Evolutionary conservation across 192 early-diverging fungal species (phyloP).

Genomic region (Rhizophagus clarus): DNA sequence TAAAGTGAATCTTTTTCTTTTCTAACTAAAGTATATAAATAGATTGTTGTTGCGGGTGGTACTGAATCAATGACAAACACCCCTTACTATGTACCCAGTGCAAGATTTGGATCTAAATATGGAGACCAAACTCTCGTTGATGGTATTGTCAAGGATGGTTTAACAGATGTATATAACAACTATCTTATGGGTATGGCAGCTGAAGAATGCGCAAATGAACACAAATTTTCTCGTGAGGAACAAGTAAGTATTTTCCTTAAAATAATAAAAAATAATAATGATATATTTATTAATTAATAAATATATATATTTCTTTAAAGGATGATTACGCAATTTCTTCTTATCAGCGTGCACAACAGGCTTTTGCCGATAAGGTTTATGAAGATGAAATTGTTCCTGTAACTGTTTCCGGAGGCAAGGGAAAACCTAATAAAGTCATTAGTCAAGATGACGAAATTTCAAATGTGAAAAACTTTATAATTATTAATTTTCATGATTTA

Average conservation of each 20-base stretch:
- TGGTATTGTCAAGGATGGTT: constrained; percentile 73
- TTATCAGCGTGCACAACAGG: constrained; percentile 76
- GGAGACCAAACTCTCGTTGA: constrained; percentile 73
- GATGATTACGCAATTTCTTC: constrained; percentile 75
- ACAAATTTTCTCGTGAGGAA: constrained; percentile 74
- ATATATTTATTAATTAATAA: neutral
- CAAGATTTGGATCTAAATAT: constrained; percentile 77
- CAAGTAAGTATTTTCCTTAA: constrained; percentile 44
- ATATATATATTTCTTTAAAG: neutral
- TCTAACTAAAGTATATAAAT: neutral
- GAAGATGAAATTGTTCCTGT: constrained; percentile 73
- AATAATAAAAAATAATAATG: neutral
- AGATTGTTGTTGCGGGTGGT: constrained; percentile 72
- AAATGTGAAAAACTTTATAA: constrained; percentile 45
- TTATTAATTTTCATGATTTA: neutral
- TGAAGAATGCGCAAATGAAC: constrained; percentile 79
- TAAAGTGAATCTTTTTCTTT: neutral
- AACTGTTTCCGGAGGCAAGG: constrained; percentile 66
- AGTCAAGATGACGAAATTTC: constrained; percentile 64
- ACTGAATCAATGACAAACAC: constrained; percentile 84
- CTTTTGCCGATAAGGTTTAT: constrained; percentile 61
- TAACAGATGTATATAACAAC: constrained; percentile 75
- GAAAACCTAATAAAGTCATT: constrained; percentile 64
- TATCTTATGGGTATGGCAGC: constrained; percentile 81
- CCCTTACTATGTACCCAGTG: constrained; percentile 79